These are phyloP conservation scores for Lactarius sanguifluus DNA, from an alignment of 768 basidiomycete genomes.

Conservation along the genomic window DNA sequence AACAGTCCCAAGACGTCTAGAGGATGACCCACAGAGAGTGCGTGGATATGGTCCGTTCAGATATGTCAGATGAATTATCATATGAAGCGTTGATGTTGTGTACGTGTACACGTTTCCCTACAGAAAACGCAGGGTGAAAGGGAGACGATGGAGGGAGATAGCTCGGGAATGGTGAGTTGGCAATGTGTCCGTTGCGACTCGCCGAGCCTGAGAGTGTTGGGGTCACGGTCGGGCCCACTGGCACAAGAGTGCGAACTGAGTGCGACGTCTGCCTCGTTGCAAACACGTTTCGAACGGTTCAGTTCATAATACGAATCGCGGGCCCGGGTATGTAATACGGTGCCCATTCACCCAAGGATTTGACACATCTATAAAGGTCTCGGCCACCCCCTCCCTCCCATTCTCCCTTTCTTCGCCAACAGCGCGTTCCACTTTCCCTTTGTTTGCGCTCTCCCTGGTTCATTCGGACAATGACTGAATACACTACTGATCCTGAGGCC, in stretches of 20 bases:
- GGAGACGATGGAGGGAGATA: conserved; percentile 1
- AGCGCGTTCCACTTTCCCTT: conserved; percentile 23
- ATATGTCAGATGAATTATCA: conserved; percentile 14
- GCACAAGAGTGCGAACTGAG: background rate
- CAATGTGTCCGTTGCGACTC: conserved; percentile 4
- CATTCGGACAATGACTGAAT: conserved; percentile 57
- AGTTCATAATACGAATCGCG: conserved; percentile 2
- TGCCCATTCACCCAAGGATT: background rate
- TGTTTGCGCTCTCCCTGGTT: conserved; percentile 1
- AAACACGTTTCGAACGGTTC: conserved; percentile 24
- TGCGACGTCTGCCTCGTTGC: conserved; percentile 20
- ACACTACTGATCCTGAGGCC: conserved; percentile 58
- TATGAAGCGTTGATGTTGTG: background rate
- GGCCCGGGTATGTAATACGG: background rate
- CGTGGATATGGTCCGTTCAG: background rate
- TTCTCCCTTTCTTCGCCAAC: conserved; percentile 25
- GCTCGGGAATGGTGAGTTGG: background rate
- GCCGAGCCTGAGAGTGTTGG: background rate
- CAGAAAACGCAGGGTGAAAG: conserved; percentile 9
- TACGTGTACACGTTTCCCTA: conserved; percentile 1
- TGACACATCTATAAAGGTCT: conserved; percentile 25
- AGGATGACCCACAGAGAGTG: conserved; percentile 1
- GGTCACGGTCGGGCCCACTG: no score
- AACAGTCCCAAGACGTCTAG: conserved; percentile 3
- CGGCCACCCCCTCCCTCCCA: conserved; percentile 22